phyloP scores from a whole-genome alignment of 495 filamentous ascomycete species.

The Cercophora newfieldiana region DNA sequence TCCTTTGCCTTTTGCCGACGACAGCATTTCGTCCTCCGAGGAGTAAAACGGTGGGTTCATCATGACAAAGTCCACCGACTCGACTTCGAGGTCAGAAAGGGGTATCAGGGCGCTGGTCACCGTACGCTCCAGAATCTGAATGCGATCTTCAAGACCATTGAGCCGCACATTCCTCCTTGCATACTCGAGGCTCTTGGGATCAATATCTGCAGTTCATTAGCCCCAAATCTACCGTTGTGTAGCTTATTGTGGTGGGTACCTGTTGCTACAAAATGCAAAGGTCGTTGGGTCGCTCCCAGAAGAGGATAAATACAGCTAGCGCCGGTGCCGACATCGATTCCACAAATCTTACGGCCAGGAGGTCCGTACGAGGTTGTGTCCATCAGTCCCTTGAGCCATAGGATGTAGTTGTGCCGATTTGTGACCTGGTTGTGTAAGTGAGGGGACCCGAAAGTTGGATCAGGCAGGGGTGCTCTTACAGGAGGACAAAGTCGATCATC shows the following conservation, averaged over 20 bases:
- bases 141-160: conserved; percentile 66
- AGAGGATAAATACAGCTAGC: conserved; percentile 90
- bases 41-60: conserved; percentile 94
- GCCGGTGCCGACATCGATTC: conserved; percentile 89
- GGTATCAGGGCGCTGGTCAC: conserved; percentile 61
- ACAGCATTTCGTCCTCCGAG: conserved; percentile 66
- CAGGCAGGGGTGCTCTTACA: conserved; percentile 45
- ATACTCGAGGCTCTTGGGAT: conserved; percentile 64
- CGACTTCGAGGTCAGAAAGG: conserved; percentile 52
- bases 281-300: conserved; percentile 67
- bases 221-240: background rate
- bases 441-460: background rate
- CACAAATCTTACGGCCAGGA: conserved; percentile 54
- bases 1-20: conserved; percentile 63
- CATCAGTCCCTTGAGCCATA: conserved; percentile 84
- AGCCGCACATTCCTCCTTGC: conserved; percentile 61
- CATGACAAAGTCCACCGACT: conserved; percentile 81
- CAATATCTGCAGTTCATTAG: conserved; percentile 62
- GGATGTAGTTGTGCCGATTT: conserved; percentile 84
- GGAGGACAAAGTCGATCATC: conserved; percentile 87
- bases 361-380: conserved; percentile 69
- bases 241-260: conserved; percentile 42
- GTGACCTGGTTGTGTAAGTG: conserved; percentile 53
- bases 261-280: conserved; percentile 75
- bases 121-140: conserved; percentile 60